phyloP scores from a whole-genome alignment of 495 filamentous ascomycete species.

The Monascus purpureus region DNA sequence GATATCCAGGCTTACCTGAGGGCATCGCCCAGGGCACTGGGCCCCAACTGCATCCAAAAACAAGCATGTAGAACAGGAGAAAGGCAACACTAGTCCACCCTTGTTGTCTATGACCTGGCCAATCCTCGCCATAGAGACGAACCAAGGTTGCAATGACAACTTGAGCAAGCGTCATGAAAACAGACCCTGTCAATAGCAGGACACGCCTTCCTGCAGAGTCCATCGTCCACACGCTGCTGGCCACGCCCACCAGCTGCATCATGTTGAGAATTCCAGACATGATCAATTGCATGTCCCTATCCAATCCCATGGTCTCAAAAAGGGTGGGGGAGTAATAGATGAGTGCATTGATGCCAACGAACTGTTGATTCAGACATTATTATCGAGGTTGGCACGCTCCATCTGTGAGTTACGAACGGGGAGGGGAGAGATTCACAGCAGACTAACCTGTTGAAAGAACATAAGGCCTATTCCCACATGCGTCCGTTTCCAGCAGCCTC shows the following conservation, averaged over 20 bases:
- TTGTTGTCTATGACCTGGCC: conserved; percentile 26
- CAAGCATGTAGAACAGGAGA: conserved; percentile 33
- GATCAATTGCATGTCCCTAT: conserved; percentile 40
- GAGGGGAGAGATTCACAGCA: conserved; percentile 4
- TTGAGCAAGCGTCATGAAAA: conserved; percentile 34
- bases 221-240: conserved; percentile 35
- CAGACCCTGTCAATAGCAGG: conserved; percentile 30
- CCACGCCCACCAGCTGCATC: conserved; percentile 34
- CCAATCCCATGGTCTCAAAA: conserved; percentile 43
- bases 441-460: conserved; percentile 39
- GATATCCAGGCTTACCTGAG: conserved; percentile 10
- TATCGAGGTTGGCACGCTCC: background rate
- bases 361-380: conserved; percentile 12
- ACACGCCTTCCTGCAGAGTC: conserved; percentile 32
- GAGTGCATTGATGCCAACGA: conserved; percentile 35
- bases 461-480: conserved; percentile 38
- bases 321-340: conserved; percentile 46
- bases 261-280: conserved; percentile 48
- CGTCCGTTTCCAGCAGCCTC: conserved; percentile 40
- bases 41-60: conserved; percentile 35
- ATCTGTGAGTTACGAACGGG: background rate
- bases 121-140: conserved; percentile 26
- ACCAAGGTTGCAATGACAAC: conserved; percentile 38
- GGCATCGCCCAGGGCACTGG: conserved; percentile 34
- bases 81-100: conserved; percentile 38